These are phyloP conservation scores for Trametes cubensis DNA, from an alignment of 768 basidiomycete genomes.

Conservation along the genomic window DNA sequence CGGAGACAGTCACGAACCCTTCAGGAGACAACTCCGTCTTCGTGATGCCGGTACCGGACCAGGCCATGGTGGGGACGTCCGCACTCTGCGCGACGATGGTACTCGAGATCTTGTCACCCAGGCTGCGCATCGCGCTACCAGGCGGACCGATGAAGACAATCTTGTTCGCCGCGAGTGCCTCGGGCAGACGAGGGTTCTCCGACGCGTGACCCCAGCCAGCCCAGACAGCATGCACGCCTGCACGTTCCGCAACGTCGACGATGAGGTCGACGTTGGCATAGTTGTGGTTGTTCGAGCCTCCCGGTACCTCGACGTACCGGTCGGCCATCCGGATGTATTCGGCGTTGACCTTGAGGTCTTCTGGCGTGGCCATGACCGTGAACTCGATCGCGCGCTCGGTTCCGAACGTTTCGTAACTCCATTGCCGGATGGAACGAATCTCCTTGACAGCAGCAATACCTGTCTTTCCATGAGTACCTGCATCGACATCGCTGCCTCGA, in stretches of 20 bases:
- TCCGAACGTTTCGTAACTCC: constrained; percentile 99
- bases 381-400: constrained; percentile 95
- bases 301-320: constrained; percentile 97
- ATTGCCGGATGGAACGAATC: constrained; percentile 97
- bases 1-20: constrained; percentile 94
- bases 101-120: constrained; percentile 99
- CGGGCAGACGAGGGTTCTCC: constrained; percentile 95
- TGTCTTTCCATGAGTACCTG: constrained; percentile 36
- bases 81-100: constrained; percentile 99
- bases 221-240: constrained; percentile 99
- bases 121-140: constrained; percentile 96
- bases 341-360: constrained; percentile 97
- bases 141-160: constrained; percentile 99
- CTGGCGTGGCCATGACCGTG: constrained; percentile 99
- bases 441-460: constrained; percentile 99
- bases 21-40: constrained; percentile 82
- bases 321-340: constrained; percentile 99
- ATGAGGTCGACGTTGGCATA: constrained; percentile 99
- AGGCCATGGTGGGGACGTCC: constrained; percentile 96
- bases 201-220: constrained; percentile 99
- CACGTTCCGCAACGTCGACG: constrained; percentile 95
- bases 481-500: constrained; percentile 2
- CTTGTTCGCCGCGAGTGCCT: constrained; percentile 89
- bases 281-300: constrained; percentile 98
- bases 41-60: constrained; percentile 94